A percentile compares a stretch with the other conserved stretches of the same genome.
Evolutionary conservation across 192 early-diverging fungal genomes (phyloP).

Genomic region (Mortierella antarctica): DNA sequence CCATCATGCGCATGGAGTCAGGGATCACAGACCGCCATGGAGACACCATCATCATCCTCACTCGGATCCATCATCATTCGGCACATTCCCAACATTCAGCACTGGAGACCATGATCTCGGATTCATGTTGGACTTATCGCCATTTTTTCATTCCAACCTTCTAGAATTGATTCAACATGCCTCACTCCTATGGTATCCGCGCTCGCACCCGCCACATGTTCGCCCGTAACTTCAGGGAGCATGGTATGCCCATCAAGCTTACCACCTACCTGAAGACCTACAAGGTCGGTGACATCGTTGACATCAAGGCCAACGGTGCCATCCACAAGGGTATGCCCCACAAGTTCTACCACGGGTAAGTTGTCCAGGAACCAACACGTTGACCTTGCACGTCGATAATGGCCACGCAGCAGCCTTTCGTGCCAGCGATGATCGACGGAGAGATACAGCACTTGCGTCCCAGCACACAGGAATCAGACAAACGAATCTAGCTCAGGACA

Average conservation of each 20-base stretch:
- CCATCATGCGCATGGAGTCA: background rate
- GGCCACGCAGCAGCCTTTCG: too few species aligned
- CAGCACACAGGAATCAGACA: too few species aligned
- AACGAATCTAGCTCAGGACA: too few species aligned
- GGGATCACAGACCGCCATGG: background rate
- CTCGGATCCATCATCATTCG: background rate
- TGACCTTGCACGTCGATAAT: background rate
- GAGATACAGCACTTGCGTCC: too few species aligned
- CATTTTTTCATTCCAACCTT: conserved; percentile 3
- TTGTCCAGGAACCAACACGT: background rate
- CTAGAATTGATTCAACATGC: conserved; percentile 67
- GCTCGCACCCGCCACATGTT: conserved; percentile 99
- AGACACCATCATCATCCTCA: conserved; percentile 26
- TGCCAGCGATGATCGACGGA: too few species aligned
- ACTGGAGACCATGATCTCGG: background rate
- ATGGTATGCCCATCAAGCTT: conserved; percentile 87
- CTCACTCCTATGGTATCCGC: conserved; percentile 92
- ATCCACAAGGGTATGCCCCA: conserved; percentile 99
- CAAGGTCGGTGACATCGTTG: conserved; percentile 99
- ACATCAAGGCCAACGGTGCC: conserved; percentile 99
- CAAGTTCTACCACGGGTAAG: conserved; percentile 99
- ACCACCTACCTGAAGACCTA: conserved; percentile 99
- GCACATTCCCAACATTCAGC: background rate
- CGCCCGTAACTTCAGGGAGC: conserved; percentile 94
- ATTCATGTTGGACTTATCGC: background rate